A percentile compares a stretch with the other conserved stretches of the same genome.
Evolutionary conservation across 1,284 basidiomycete species (phyloP).

Genomic region (Rhodotorula sp.): DNA sequence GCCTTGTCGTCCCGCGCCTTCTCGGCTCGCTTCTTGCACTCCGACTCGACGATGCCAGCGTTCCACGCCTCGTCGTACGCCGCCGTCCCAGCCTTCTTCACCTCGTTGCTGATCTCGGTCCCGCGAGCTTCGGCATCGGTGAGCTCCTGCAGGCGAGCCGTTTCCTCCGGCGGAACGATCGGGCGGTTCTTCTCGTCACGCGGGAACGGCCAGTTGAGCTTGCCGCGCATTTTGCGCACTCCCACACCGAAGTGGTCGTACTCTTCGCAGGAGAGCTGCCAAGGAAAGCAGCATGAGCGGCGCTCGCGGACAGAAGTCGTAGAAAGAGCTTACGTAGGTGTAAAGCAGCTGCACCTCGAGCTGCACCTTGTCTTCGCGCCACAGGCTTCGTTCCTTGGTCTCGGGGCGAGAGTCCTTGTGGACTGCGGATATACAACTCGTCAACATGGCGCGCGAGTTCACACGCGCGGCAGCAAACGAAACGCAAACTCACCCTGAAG

Average conservation of each 20-base stretch:
- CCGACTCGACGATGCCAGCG: neutral
- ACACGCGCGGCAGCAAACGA: neutral
- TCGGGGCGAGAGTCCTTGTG: constrained; percentile 51
- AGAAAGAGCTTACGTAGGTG: constrained; percentile 24
- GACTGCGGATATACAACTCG: neutral
- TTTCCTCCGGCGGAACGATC: neutral
- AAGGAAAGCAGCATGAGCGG: too few species aligned
- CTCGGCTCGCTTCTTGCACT: neutral
- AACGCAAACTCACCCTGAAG: neutral
- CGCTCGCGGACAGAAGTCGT: neutral
- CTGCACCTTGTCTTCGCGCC: constrained; percentile 93
- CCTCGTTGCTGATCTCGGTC: neutral
- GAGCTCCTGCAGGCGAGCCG: neutral
- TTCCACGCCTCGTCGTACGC: constrained; percentile 47
- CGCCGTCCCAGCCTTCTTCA: constrained; percentile 2
- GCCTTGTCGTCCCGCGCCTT: neutral
- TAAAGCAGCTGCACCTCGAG: constrained; percentile 56
- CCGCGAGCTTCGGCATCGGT: neutral
- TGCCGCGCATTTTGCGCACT: neutral
- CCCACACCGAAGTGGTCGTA: constrained; percentile 1
- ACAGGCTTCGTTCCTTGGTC: constrained; percentile 71
- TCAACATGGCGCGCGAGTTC: neutral
- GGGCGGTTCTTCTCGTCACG: constrained; percentile 1
- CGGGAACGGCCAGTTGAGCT: constrained; percentile 5
- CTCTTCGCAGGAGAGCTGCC: constrained; percentile 3